phyloP scores from a whole-genome alignment of 805 yeast species.

The Yamadazyma akitaensis region DNA sequence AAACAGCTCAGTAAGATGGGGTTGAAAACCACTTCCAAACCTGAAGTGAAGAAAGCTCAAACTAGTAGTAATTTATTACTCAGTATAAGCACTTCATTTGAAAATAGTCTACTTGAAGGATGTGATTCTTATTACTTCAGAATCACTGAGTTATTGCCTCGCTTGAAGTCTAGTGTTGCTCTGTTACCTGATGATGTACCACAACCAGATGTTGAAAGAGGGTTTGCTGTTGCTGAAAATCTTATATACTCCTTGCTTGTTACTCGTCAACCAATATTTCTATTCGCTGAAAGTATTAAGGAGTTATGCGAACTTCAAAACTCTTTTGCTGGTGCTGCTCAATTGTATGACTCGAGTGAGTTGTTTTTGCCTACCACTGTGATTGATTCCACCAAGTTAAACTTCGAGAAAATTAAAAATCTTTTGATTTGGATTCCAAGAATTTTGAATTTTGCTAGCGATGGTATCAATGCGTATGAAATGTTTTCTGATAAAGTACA shows the following conservation, averaged over 20 bases:
- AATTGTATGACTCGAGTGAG: slow-evolving; percentile 11
- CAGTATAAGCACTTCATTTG: slow-evolving; percentile 49
- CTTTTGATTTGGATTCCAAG: slow-evolving; percentile 32
- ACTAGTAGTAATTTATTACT: slow-evolving; percentile 61
- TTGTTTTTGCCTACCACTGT: slow-evolving; percentile 15
- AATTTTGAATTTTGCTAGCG: slow-evolving; percentile 32
- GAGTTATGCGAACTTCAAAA: slow-evolving; percentile 11
- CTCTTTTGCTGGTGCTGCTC: slow-evolving; percentile 8
- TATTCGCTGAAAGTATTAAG: slow-evolving; percentile 22
- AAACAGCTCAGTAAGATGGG: slow-evolving; percentile 78
- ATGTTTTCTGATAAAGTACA: slow-evolving; percentile 10
- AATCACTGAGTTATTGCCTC: slow-evolving; percentile 74
- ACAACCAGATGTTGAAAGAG: slow-evolving; percentile 66
- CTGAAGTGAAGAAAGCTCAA: slow-evolving; percentile 63
- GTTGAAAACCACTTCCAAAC: slow-evolving; percentile 58
- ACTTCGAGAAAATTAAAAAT: slow-evolving; percentile 15
- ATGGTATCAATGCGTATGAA: slow-evolving; percentile 13
- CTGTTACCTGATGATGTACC: slow-evolving; percentile 73
- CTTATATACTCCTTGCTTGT: slow-evolving; percentile 56
- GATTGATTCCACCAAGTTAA: slow-evolving; percentile 17
- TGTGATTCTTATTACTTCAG: slow-evolving; percentile 58
- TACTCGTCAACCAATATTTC: slow-evolving; percentile 46
- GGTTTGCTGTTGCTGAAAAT: slow-evolving; percentile 74
- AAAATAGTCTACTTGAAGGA: slow-evolving; percentile 31
- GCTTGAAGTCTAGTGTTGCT: slow-evolving; percentile 63